Percentiles rank a stretch among this genome's conserved stretches.
Evolutionary conservation across 768 basidiomycete genomes (phyloP).

Genomic region (Amanita rimosa): DNA sequence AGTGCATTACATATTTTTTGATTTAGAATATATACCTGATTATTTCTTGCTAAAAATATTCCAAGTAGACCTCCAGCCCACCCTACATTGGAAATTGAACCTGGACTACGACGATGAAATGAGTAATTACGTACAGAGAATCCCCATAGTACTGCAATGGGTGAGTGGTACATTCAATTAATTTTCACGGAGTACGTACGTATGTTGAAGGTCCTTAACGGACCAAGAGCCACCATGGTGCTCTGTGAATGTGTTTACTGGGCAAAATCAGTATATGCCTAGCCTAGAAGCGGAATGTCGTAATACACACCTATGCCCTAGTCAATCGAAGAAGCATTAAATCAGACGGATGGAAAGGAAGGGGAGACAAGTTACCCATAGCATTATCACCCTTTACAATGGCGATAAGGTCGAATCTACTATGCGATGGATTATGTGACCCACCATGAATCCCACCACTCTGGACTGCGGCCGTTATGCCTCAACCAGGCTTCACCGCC

Average conservation of each 20-base stretch:
- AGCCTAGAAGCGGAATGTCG: not conserved
- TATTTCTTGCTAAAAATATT: slow-evolving; percentile 69
- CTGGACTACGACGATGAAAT: not conserved
- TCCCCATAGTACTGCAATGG: slow-evolving; percentile 49
- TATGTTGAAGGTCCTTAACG: slow-evolving; percentile 92
- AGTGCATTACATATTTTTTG: not conserved
- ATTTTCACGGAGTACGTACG: slow-evolving; percentile 36
- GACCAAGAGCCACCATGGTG: slow-evolving; percentile 77
- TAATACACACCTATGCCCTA: slow-evolving; percentile 47
- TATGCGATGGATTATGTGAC: slow-evolving; percentile 12
- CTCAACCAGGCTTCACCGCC: slow-evolving; percentile 73
- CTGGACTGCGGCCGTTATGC: slow-evolving; percentile 61
- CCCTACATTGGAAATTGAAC: slow-evolving; percentile 35
- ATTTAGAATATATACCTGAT: slow-evolving; percentile 37
- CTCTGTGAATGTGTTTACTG: slow-evolving; percentile 89
- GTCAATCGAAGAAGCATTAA: not conserved
- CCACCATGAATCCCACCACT: slow-evolving; percentile 78
- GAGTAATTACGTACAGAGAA: slow-evolving; percentile 42
- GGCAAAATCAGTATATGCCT: not conserved
- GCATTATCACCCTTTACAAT: slow-evolving; percentile 29
- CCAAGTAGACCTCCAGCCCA: slow-evolving; percentile 90
- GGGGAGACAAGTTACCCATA: slow-evolving; percentile 29
- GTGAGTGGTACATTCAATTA: not conserved
- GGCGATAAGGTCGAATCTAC: not conserved
- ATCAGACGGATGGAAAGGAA: slow-evolving; percentile 1